A percentile compares a stretch with the other conserved stretches of the same genome.
phyloP scores from a whole-genome alignment of 305 asterid genomes.

The Striga hermonthica region DNA sequence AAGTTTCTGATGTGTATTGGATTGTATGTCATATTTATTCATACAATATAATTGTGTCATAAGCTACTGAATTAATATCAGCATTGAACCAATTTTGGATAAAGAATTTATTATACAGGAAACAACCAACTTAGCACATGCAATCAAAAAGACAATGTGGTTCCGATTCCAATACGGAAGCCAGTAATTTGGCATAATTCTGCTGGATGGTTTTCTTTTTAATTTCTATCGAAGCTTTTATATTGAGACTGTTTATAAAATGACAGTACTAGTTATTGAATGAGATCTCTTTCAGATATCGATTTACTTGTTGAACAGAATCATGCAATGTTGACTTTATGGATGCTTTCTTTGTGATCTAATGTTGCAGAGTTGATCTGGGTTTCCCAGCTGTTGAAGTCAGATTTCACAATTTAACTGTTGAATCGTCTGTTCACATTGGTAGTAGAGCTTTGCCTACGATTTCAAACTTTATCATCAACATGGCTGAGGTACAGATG shows the following conservation, averaged over 20 bases:
- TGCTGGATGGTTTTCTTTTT: neutral
- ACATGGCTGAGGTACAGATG: slow-evolving; percentile 76
- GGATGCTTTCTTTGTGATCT: slow-evolving; percentile 25
- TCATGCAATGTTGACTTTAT: slow-evolving; percentile 6
- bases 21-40: neutral
- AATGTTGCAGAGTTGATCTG: slow-evolving; percentile 74
- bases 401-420: slow-evolving; percentile 65
- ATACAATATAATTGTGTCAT: neutral
- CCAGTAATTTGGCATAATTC: too few relatives aligned
- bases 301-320: slow-evolving; percentile 12
- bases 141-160: neutral
- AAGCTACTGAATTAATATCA: neutral
- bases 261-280: neutral
- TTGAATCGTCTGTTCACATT: slow-evolving; percentile 70
- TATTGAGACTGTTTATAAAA: neutral
- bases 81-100: neutral
- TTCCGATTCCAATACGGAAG: too few relatives aligned
- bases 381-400: slow-evolving; percentile 95
- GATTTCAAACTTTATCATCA: slow-evolving; percentile 75
- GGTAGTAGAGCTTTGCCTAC: slow-evolving; percentile 98
- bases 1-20: neutral
- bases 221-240: slow-evolving; percentile 6
- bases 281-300: neutral
- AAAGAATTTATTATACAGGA: neutral
- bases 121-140: neutral